Conservation (phyloP, 108 stramenopile species). For the Asterionellopsis glacialis region DNA sequence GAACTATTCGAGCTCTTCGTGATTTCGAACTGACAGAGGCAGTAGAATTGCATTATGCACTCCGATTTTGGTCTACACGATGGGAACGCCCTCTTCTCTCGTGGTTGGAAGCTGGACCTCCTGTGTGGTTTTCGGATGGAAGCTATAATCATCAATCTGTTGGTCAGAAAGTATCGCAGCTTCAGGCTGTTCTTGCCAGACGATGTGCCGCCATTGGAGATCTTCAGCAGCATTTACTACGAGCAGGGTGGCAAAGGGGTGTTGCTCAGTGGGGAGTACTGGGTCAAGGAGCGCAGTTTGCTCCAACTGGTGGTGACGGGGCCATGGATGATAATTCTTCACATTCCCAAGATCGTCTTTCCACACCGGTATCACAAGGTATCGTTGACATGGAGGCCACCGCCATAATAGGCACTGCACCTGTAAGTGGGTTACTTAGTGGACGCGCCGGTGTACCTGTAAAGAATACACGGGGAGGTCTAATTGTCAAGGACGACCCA, state of each 20-base stretch:
- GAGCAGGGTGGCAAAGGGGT: slow-evolving; percentile 74
- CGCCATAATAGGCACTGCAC: not conserved
- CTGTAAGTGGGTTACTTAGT: not conserved
- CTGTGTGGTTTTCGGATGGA: slow-evolving; percentile 47
- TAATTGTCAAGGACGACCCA: slow-evolving; percentile 58
- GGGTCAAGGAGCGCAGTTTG: slow-evolving; percentile 76
- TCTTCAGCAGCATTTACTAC: slow-evolving; percentile 69
- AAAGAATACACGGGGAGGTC: slow-evolving; percentile 41
- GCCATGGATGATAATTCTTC: slow-evolving; percentile 20
- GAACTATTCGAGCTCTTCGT: slow-evolving; percentile 72
- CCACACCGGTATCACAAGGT: not conserved
- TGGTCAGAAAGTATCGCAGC: slow-evolving; percentile 76
- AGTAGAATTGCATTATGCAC: slow-evolving; percentile 57
- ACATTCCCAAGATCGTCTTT: no score
- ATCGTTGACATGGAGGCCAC: not conserved
- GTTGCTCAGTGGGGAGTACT: slow-evolving; percentile 83
- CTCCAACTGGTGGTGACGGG: slow-evolving; percentile 61
- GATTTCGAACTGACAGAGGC: slow-evolving; percentile 82
- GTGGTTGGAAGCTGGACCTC: slow-evolving; percentile 77
- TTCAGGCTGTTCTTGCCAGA: slow-evolving; percentile 79
- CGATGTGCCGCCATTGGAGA: slow-evolving; percentile 78
- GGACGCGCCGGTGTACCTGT: slow-evolving; percentile 33
- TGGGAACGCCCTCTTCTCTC: slow-evolving; percentile 75
- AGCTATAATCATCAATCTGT: slow-evolving; percentile 63
- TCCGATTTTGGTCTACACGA: slow-evolving; percentile 71